A percentile compares a stretch with the other conserved stretches of the same genome.
Conservation (phyloP, 2,329 filamentous ascomycete genomes). For the Elsinoe necatrix region DNA sequence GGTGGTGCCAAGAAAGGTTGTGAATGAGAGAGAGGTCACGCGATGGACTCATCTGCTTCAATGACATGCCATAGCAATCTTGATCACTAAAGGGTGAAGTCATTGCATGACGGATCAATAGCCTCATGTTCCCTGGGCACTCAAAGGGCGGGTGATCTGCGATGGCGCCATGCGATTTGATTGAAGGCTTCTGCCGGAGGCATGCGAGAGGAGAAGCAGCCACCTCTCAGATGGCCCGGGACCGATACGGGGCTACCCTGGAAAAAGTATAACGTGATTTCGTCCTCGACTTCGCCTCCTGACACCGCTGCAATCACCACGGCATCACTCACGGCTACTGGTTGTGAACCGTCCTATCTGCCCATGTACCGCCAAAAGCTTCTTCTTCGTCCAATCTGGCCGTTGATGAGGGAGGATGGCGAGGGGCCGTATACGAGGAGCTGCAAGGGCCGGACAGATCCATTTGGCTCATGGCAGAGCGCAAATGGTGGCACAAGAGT, state of each 20-base stretch:
- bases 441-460: neutral
- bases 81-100: too few species aligned
- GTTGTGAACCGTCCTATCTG: neutral
- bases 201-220: neutral
- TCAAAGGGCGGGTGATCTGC: neutral
- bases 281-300: slow-evolving; percentile 7
- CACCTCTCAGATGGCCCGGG: neutral
- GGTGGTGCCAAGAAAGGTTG: neutral
- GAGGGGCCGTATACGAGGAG: neutral
- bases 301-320: slow-evolving; percentile 11
- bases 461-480: neutral
- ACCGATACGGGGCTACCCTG: slow-evolving; percentile 3
- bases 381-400: neutral
- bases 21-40: neutral
- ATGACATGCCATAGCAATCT: neutral
- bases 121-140: slow-evolving; percentile 2
- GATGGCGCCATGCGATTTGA: slow-evolving; percentile 1
- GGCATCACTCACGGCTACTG: slow-evolving; percentile 4
- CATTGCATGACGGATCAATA: neutral
- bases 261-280: neutral
- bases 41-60: neutral
- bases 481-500: neutral
- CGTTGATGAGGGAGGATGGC: neutral
- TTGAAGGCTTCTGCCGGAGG: neutral
- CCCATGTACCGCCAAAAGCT: neutral